Evolutionary conservation across 345 rosid species (phyloP), one percentile per base, ranked within the genome.

Genomic region (Populus alba): DNA sequence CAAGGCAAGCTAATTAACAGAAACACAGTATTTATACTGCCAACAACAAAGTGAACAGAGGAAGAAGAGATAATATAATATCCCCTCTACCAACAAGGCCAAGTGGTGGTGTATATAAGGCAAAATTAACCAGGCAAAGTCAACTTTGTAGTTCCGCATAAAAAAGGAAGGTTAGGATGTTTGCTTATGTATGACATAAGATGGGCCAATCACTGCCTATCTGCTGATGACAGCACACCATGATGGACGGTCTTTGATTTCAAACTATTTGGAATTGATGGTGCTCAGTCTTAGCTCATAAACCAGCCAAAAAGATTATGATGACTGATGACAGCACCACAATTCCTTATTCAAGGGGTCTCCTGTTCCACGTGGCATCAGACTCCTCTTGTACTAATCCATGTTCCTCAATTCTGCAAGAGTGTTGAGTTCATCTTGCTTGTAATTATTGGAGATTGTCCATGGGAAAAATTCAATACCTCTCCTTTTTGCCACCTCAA

Each of bases 61-160:
- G 1, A 61, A 51, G 39, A 31, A 31, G 55, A 18, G 2, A 6
- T 10, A 45, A 47, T 17, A 45, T 11, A 12, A 65, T 49, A 29
- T 65, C 49, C 66, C 39, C 33, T 57, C 63, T 23, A 39, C 12
- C 18, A 43, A 25, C 57, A 29, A 45, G 70, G 70, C 62, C 62
- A 47, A 12, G 38, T 75, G 6, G 68, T 5, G 53, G 25, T 16
- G 7, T 75, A 63, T 75, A 75, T 75, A 75, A 65, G 68, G 61
- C 2, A 33, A 33, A 75, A 27, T 11, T 15, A 53, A 13, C 12
- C 23, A 57, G 11, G 0, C 2, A 16, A 47, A 68, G 79, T 76
- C 79, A 76, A 76, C 79, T 37, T n/a, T 3, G 17, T 65, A 65
- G 59, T 37, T 73, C 65, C 39, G 74, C 37, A 51, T 8, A 39